Evolutionary conservation across 1,284 basidiomycete genomes (phyloP).

Genomic region (Salmacisia buchloeana): DNA sequence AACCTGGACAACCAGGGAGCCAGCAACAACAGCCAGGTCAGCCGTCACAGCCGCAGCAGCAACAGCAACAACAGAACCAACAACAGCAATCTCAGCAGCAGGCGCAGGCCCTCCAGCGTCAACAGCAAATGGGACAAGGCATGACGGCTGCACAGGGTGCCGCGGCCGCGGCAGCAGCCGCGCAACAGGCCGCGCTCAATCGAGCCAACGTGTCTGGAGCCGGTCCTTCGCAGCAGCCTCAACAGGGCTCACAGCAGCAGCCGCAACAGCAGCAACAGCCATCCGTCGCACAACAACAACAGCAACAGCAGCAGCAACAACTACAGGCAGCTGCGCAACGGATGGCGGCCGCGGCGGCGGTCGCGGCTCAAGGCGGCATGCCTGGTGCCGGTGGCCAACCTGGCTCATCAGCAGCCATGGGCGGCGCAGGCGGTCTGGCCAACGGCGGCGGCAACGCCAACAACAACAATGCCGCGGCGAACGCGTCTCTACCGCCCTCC

Average conservation of each 20-base stretch:
- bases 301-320: conserved; percentile 17
- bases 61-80: conserved; percentile 29
- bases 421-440: conserved; percentile 19
- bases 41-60: conserved; percentile 27
- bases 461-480: too few species aligned
- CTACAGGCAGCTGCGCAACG: conserved; percentile 19
- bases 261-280: conserved; percentile 11
- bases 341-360: conserved; percentile 18
- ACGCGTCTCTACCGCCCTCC: too few species aligned
- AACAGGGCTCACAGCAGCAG: conserved; percentile 19
- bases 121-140: too few species aligned
- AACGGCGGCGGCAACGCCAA: conserved; percentile 14
- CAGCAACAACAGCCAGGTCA: not conserved
- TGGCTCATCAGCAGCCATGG: conserved; percentile 17
- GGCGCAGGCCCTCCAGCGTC: conserved; percentile 19
- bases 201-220: too few species aligned
- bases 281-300: not conserved
- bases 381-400: conserved; percentile 5
- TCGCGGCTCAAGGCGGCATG: conserved; percentile 9
- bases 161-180: too few species aligned
- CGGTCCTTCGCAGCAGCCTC: too few species aligned
- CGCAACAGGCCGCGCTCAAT: too few species aligned
- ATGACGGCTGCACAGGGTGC: too few species aligned
- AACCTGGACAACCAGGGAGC: too few species aligned
- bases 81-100: conserved; percentile 29